phyloP scores from a whole-genome alignment of 768 basidiomycete genomes.

The Phanerochaete carnosa region DNA sequence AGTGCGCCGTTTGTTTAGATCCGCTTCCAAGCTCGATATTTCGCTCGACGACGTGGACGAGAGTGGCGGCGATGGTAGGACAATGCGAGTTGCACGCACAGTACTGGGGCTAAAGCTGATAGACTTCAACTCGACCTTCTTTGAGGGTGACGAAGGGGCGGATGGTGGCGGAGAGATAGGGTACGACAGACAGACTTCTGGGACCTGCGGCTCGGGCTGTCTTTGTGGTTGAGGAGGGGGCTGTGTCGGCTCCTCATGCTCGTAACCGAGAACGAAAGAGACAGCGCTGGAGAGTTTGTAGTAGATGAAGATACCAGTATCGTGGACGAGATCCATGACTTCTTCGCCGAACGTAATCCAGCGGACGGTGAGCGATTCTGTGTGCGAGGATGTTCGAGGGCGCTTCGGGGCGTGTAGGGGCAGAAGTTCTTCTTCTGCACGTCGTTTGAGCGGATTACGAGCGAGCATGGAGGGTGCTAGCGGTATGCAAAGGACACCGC shows the following conservation, averaged over 20 bases:
- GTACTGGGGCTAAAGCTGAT: background rate
- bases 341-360: conserved; percentile 1
- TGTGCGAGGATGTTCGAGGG: conserved; percentile 31
- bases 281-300: background rate
- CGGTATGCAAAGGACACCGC: background rate
- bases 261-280: background rate
- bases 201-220: background rate
- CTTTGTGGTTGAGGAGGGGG: background rate
- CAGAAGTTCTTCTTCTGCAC: conserved; percentile 43
- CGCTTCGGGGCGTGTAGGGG: conserved; percentile 50
- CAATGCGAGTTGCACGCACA: background rate
- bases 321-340: background rate
- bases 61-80: conserved; percentile 16
- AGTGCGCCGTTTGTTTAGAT: conserved; percentile 4
- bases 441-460: conserved; percentile 46
- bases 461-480: background rate
- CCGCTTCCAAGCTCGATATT: conserved; percentile 5
- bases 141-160: background rate
- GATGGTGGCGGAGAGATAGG: conserved; percentile 6
- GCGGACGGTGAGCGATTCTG: background rate
- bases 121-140: background rate
- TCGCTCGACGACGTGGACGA: conserved; percentile 5
- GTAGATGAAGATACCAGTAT: background rate
- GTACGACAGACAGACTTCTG: background rate
- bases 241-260: background rate